Conservation (phyloP, 768 basidiomycete species). For the Polyporus arcularius region DNA sequence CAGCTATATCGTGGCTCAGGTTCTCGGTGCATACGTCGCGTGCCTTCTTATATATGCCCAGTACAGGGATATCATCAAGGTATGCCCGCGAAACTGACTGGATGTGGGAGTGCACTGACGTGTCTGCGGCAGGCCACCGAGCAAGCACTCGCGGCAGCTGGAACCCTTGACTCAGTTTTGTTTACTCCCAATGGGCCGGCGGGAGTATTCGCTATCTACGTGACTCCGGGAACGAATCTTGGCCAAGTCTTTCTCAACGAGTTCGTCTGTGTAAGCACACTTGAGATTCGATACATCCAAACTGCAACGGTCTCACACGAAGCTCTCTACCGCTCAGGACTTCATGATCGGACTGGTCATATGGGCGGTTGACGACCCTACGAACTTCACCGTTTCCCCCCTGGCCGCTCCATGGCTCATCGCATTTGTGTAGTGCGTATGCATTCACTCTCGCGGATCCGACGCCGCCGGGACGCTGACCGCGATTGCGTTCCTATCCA, state of each 20-base stretch:
- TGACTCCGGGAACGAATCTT: constrained; percentile 43
- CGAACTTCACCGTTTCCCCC: constrained; percentile 59
- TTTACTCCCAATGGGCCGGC: constrained; percentile 34
- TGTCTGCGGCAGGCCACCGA: constrained; percentile 18
- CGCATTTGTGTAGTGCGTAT: constrained; percentile 56
- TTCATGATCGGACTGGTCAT: constrained; percentile 52
- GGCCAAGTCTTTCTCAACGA: constrained; percentile 55
- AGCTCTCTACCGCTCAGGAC: constrained; percentile 20
- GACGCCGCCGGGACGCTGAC: neutral
- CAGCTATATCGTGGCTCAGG: constrained; percentile 55
- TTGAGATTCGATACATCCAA: neutral
- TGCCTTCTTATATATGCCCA: constrained; percentile 61
- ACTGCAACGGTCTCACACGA: neutral
- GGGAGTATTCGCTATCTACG: constrained; percentile 55
- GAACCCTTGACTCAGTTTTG: constrained; percentile 27
- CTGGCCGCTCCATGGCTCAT: constrained; percentile 51
- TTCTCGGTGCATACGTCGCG: constrained; percentile 65
- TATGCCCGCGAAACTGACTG: constrained; percentile 18
- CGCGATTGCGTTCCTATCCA: too few species aligned
- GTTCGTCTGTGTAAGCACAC: constrained; percentile 48
- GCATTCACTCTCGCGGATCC: neutral
- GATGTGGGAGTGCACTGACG: neutral
- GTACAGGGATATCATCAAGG: constrained; percentile 52
- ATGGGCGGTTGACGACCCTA: constrained; percentile 59
- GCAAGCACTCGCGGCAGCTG: constrained; percentile 21